These are phyloP conservation scores for Dothideomycetes sp. DNA, from an alignment of 2,329 filamentous ascomycete species.

Conservation along the genomic window DNA sequence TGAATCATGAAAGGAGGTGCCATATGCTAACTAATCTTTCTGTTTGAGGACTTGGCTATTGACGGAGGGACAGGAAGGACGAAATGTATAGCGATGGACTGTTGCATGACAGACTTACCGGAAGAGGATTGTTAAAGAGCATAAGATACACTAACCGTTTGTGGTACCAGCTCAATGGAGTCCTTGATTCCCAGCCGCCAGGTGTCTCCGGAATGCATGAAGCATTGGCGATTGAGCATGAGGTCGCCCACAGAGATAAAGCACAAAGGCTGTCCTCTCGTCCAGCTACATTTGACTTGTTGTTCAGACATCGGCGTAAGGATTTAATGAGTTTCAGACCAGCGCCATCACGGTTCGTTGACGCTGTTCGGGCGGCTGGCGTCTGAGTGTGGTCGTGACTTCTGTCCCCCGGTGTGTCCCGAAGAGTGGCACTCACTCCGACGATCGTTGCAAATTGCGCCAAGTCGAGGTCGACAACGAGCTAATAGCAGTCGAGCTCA, in stretches of 20 bases:
- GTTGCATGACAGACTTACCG: background rate
- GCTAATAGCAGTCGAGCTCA: too few relatives aligned
- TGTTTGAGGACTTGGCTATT: too few relatives aligned
- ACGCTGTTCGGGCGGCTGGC: conserved; percentile 1
- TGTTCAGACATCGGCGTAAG: too few relatives aligned
- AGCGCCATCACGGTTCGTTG: too few relatives aligned
- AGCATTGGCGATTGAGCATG: conserved; percentile 10
- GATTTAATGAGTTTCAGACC: too few relatives aligned
- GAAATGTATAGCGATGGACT: background rate
- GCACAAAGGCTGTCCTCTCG: background rate
- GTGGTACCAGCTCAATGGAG: background rate
- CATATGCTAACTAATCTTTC: too few relatives aligned
- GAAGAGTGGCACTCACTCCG: conserved; percentile 11
- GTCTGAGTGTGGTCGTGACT: conserved; percentile 6
- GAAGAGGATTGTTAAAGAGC: background rate
- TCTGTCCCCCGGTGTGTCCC: conserved; percentile 3
- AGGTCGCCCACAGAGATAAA: conserved; percentile 3
- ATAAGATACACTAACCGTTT: conserved; percentile 6
- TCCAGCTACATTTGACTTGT: too few relatives aligned
- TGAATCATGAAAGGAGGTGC: too few relatives aligned
- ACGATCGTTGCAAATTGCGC: conserved; percentile 11
- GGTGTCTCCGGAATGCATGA: conserved; percentile 6
- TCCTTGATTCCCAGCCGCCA: conserved; percentile 4
- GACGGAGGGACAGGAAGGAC: background rate
- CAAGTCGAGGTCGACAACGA: conserved; percentile 1